Percentiles rank a stretch among this genome's conserved stretches.
These are phyloP conservation scores for Yueomyces sp. DNA, from an alignment of 805 yeast species.

Conservation along the genomic window DNA sequence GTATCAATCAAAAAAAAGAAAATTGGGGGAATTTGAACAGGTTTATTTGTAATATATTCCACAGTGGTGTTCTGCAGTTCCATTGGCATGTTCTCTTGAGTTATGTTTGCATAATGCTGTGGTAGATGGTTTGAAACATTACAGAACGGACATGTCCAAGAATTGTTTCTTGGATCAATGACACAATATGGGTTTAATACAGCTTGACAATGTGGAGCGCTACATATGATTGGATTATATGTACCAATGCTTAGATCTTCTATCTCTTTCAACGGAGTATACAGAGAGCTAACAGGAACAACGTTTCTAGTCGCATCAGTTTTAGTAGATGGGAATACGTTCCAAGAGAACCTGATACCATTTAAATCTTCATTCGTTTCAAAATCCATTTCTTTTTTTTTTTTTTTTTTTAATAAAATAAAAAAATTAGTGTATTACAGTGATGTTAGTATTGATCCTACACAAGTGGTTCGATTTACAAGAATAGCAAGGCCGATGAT, in stretches of 20 bases:
- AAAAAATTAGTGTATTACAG: too few species aligned
- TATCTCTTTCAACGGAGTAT: conserved; percentile 81
- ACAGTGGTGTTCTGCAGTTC: conserved; percentile 70
- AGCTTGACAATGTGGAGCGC: conserved; percentile 65
- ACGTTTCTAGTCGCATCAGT: conserved; percentile 84
- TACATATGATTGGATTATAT: conserved; percentile 78
- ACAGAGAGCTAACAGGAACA: conserved; percentile 86
- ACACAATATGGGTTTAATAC: conserved; percentile 79
- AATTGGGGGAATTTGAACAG: conserved; percentile 73
- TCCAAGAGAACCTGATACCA: conserved; percentile 70
- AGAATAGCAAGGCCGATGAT: too few species aligned
- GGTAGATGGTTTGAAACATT: conserved; percentile 68
- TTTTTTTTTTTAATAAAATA: too few species aligned
- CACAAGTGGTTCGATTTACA: too few species aligned
- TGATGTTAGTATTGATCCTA: too few species aligned
- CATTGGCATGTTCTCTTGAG: conserved; percentile 65
- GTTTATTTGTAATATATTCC: conserved; percentile 73
- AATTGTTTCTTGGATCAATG: conserved; percentile 58
- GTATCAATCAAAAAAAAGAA: conserved; percentile 78
- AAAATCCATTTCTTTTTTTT: conserved; percentile 25
- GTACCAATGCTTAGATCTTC: conserved; percentile 65
- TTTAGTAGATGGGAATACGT: conserved; percentile 77
- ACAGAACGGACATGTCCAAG: conserved; percentile 85
- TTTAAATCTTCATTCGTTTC: conserved; percentile 57
- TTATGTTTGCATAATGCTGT: conserved; percentile 62